Conservation (phyloP, 805 yeast species). For the Torulaspora microellipsoides region DNA sequence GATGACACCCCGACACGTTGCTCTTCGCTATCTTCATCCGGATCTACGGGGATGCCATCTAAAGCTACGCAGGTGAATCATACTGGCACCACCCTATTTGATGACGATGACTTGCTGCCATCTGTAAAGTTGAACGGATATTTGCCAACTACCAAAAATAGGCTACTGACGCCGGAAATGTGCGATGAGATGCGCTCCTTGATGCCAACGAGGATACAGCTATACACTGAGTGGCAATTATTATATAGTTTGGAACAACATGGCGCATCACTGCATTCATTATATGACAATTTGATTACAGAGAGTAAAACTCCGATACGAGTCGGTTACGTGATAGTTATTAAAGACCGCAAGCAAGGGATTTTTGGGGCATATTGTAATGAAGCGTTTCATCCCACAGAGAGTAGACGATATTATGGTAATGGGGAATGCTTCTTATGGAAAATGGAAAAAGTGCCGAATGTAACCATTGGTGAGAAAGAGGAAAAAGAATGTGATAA, state of each 20-base stretch:
- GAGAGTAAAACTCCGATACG: conserved; percentile 39
- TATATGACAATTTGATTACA: conserved; percentile 57
- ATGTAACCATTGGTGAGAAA: conserved; percentile 10
- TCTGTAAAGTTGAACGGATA: conserved; percentile 61
- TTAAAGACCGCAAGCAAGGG: conserved; percentile 59
- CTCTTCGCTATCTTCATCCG: conserved; percentile 8
- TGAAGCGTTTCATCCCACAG: conserved; percentile 67
- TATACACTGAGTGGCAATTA: conserved; percentile 72
- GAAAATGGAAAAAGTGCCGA: conserved; percentile 54
- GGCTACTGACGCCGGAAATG: conserved; percentile 53
- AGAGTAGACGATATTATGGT: conserved; percentile 74
- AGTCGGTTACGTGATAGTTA: conserved; percentile 69
- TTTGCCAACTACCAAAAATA: conserved; percentile 49
- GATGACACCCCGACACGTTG: conserved; percentile 2
- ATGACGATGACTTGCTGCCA: conserved; percentile 43
- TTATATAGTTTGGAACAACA: conserved; percentile 85
- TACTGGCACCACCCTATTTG: not conserved
- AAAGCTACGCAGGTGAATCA: not conserved
- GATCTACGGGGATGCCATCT: conserved; percentile 1
- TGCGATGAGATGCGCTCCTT: conserved; percentile 71
- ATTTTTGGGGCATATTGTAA: conserved; percentile 78
- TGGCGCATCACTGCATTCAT: conserved; percentile 80
- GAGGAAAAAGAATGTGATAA: conserved; percentile 8
- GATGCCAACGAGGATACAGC: conserved; percentile 74
- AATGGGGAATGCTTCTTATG: conserved; percentile 94